Conservation (phyloP, 2,329 filamentous ascomycete genomes). For the Epichloe festucae region DNA sequence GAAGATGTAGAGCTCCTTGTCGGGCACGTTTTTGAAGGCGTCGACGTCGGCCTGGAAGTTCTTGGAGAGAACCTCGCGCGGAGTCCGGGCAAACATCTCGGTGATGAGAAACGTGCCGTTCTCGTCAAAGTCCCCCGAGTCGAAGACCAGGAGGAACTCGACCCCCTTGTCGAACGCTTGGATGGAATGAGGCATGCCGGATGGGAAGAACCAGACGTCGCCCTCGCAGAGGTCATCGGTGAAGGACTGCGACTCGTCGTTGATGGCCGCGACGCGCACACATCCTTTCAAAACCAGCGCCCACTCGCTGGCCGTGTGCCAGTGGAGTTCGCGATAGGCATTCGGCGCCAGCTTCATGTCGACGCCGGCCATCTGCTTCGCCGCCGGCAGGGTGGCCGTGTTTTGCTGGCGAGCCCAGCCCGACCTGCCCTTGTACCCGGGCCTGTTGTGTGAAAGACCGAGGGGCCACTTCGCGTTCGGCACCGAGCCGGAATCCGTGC, state of each 20-base stretch:
- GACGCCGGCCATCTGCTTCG: constrained; percentile 42
- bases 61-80: constrained; percentile 40
- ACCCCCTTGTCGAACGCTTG: constrained; percentile 41
- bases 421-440: constrained; percentile 27
- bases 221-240: constrained; percentile 29
- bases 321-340: constrained; percentile 51
- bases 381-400: constrained; percentile 32
- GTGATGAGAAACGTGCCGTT: constrained; percentile 46
- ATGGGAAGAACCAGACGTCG: constrained; percentile 29
- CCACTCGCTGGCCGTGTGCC: constrained; percentile 43
- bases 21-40: constrained; percentile 33
- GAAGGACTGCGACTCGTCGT: constrained; percentile 35
- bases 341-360: constrained; percentile 44
- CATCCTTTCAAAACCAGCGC: constrained; percentile 39
- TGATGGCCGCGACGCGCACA: constrained; percentile 36
- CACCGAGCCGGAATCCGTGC: constrained; percentile 35
- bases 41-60: constrained; percentile 35
- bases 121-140: constrained; percentile 47
- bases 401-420: constrained; percentile 46
- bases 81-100: constrained; percentile 38
- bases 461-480: constrained; percentile 40
- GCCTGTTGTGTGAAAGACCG: constrained; percentile 35
- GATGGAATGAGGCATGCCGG: constrained; percentile 36
- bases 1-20: constrained; percentile 38
- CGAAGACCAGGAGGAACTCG: constrained; percentile 49